Evolutionary conservation across 129 eudicot species (phyloP).

Genomic region (Dittrichia graveolens): DNA sequence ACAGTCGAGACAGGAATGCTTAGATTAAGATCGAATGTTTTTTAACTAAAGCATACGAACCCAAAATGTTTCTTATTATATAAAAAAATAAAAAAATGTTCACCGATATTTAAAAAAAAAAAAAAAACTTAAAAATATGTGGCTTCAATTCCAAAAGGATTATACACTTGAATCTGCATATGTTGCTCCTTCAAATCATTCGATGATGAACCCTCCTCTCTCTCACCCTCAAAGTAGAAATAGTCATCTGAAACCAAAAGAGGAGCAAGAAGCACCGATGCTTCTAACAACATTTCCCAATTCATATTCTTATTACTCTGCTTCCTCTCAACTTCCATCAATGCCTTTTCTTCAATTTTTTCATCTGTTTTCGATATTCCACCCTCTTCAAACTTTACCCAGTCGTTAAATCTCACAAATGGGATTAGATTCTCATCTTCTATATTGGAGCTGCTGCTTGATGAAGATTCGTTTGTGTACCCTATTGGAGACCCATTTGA

Average conservation of each 20-base stretch:
- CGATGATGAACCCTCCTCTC: conserved; percentile 2
- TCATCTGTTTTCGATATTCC: not conserved
- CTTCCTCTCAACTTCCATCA: conserved; percentile 35
- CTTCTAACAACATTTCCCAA: conserved; percentile 76
- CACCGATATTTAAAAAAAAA: no score
- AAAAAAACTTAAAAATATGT: no score
- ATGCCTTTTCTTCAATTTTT: conserved; percentile 40
- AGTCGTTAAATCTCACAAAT: conserved; percentile 31
- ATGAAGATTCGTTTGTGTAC: conserved; percentile 36
- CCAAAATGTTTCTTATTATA: no score
- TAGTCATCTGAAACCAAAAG: conserved; percentile 30
- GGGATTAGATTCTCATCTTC: conserved; percentile 25
- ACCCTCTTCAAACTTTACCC: conserved; percentile 35
- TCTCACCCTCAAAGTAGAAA: conserved; percentile 26
- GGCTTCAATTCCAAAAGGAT: conserved; percentile 31
- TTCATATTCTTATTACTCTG: conserved; percentile 12
- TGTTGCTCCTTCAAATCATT: conserved; percentile 16
- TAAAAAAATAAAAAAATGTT: no score
- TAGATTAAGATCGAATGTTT: no score
- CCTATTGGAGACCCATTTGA: conserved; percentile 35
- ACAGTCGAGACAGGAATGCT: no score
- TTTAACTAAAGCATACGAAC: no score
- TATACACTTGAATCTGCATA: conserved; percentile 56
- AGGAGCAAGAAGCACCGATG: conserved; percentile 49
- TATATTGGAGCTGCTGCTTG: conserved; percentile 9